phyloP scores from a whole-genome alignment of 2,329 filamentous ascomycete genomes.

The Karstenula rhodostoma region DNA sequence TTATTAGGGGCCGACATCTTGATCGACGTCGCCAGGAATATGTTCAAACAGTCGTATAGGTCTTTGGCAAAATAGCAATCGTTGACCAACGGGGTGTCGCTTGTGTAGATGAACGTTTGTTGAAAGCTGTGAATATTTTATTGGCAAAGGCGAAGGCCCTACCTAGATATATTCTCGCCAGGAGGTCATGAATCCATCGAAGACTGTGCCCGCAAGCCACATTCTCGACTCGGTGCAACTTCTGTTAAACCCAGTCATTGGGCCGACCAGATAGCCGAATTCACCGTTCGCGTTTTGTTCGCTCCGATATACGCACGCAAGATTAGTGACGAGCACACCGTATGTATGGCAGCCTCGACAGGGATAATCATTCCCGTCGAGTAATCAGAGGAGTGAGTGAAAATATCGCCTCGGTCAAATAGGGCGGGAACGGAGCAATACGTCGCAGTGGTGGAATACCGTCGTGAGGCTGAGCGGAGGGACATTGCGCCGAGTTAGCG shows the following conservation, averaged over 20 bases:
- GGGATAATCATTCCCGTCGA: not conserved
- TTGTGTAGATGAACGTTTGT: not conserved
- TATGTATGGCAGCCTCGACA: not conserved
- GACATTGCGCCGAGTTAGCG: slow-evolving; percentile 9
- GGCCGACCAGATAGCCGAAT: not conserved
- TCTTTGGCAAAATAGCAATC: no score
- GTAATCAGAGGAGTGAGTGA: not conserved
- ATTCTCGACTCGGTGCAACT: slow-evolving; percentile 5
- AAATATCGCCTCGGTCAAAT: not conserved
- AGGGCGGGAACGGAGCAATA: not conserved
- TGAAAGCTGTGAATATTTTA: not conserved
- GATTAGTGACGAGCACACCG: not conserved
- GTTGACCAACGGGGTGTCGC: not conserved
- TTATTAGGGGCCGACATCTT: slow-evolving; percentile 15
- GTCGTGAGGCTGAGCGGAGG: slow-evolving; percentile 2
- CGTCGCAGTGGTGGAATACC: not conserved
- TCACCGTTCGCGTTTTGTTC: not conserved
- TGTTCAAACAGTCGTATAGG: no score
- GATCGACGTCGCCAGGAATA: slow-evolving; percentile 19
- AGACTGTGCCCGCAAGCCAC: slow-evolving; percentile 4
- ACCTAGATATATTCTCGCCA: not conserved
- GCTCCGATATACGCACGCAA: not conserved
- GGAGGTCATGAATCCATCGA: not conserved
- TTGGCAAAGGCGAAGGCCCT: not conserved
- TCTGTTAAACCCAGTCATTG: not conserved